Evolutionary conservation across 352 stramenopile species (phyloP), one percentile per base, ranked within the genome.

Genomic region (Phytophthora cryptogea): DNA sequence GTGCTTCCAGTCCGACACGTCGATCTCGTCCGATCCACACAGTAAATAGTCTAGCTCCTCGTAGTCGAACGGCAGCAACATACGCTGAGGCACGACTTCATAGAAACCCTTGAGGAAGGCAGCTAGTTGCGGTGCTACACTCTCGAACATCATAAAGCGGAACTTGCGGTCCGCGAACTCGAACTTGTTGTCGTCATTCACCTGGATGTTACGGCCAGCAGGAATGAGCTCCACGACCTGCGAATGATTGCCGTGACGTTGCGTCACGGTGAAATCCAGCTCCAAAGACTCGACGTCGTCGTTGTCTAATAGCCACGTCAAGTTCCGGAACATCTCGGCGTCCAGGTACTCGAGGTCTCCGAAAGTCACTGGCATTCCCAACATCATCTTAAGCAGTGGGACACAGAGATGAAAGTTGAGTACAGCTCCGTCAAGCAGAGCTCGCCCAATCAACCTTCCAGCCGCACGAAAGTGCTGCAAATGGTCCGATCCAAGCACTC

Each of bases 311-410:
- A 95, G 57, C 74, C 83, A 90, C 35, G 63, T 67, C 43, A 95
- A 62, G 35, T 75, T 88, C 11, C 60, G 61, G 54, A 76, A 91
- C 47, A 69, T 72, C 14, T 88, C 80, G 0, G 75, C 65, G 46
- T 92, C 85, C 11, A 88, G 54, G 47, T 85, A 76, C 72, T 98
- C 90, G 5, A 99, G 71, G 68, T 99, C 97, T 14, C 79, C 78
- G 13, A 99, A 93, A 14, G 78, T 89, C 33, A 99, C 83, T 2
- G 97, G 97, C 59, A 88, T 97, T 7, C 93, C 96, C 16, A 99
- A 69, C 26, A 99, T 90, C 67, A 99, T 92, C 73, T 99, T 99
- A 67, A 99, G 98, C 58, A 99, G 66, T 16, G 97, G 92, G 7
- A 90, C 66, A 5, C 94, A 91, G 59, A 99, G 86, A 66, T 99